phyloP scores from a whole-genome alignment of 2,329 filamentous ascomycete genomes.

The Sodiomyces alkalinus region DNA sequence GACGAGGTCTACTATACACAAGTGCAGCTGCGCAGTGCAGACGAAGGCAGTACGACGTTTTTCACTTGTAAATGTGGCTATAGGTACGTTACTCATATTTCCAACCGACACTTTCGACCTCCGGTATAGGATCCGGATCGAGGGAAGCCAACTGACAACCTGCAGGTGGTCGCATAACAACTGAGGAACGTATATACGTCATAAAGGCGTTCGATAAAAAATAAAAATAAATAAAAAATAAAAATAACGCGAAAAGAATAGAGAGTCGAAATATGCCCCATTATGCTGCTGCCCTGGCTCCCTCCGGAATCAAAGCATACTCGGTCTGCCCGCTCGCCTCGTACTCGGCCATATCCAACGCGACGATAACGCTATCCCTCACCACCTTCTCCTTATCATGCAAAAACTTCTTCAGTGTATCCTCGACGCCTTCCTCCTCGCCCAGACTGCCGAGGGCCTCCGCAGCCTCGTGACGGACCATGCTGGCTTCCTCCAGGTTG shows the following conservation, averaged over 20 bases:
- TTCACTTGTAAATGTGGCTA: constrained; percentile 78
- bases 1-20: constrained; percentile 75
- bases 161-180: constrained; percentile 45
- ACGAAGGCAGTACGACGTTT: constrained; percentile 89
- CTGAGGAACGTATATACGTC: no score
- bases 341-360: constrained; percentile 94
- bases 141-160: no score
- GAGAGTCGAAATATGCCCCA: constrained; percentile 4
- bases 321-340: constrained; percentile 80
- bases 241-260: constrained; percentile 4
- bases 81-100: constrained; percentile 43
- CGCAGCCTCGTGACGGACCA: constrained; percentile 96
- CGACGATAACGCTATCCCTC: constrained; percentile 85
- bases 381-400: constrained; percentile 88
- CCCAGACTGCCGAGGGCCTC: constrained; percentile 91
- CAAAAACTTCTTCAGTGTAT: constrained; percentile 66
- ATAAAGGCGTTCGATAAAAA: no score
- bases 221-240: no score
- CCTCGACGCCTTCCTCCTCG: constrained; percentile 85
- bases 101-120: no score
- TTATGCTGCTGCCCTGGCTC: constrained; percentile 24
- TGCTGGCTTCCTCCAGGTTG: constrained; percentile 70
- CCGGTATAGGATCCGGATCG: no score
- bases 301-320: constrained; percentile 77
- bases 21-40: constrained; percentile 76